phyloP scores from a whole-genome alignment of 768 basidiomycete species.

The Collybiopsis confluens region DNA sequence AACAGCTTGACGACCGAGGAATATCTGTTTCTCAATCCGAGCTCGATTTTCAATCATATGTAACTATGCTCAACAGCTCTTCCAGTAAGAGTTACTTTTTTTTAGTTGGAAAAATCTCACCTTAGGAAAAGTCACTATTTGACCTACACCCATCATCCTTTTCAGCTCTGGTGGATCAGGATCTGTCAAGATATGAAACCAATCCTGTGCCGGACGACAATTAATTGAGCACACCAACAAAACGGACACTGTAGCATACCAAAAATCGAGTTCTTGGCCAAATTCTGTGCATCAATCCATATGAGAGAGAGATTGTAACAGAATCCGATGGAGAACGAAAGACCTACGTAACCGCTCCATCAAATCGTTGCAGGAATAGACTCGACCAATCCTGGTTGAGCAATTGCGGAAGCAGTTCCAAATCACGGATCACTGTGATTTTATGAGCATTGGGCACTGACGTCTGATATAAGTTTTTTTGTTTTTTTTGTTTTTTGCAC shows the following conservation, averaged over 20 bases:
- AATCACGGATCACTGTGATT: slow-evolving; percentile 81
- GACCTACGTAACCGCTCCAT: slow-evolving; percentile 80
- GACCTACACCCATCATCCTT: slow-evolving; percentile 83
- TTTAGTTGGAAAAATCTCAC: slow-evolving; percentile 39
- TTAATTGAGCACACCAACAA: no score
- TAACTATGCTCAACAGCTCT: no score
- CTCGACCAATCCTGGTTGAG: slow-evolving; percentile 95
- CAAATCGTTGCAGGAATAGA: slow-evolving; percentile 93
- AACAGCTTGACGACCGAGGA: slow-evolving; percentile 70
- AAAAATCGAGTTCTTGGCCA: slow-evolving; percentile 80
- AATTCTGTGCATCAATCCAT: slow-evolving; percentile 53
- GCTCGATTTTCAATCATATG: slow-evolving; percentile 94
- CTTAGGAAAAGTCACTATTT: slow-evolving; percentile 96
- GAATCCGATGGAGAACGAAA: not conserved
- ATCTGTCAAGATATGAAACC: slow-evolving; percentile 80
- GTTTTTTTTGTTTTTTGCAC: slow-evolving; percentile 9
- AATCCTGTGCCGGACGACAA: slow-evolving; percentile 52
- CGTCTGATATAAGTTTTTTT: not conserved
- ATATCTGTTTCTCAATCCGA: slow-evolving; percentile 78
- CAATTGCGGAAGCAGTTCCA: slow-evolving; percentile 91
- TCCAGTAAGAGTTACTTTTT: no score
- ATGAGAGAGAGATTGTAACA: no score
- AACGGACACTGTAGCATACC: slow-evolving; percentile 43
- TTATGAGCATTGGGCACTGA: not conserved
- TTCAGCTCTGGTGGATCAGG: slow-evolving; percentile 76